A percentile compares a stretch with the other conserved stretches of the same genome.
Evolutionary conservation across 345 rosid genomes (phyloP).

Genomic region (Kernera saxatilis): DNA sequence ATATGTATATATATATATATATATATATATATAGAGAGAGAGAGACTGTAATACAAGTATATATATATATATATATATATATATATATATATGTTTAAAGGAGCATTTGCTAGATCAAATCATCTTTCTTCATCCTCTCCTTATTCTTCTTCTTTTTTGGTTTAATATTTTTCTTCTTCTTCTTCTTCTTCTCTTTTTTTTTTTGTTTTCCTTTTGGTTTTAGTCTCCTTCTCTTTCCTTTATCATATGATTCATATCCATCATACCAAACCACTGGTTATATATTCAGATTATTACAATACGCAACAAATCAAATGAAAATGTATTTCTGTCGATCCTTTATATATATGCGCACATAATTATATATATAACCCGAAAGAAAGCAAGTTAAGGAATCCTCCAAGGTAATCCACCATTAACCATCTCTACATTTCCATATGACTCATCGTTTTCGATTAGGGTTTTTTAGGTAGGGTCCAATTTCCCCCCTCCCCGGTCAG

Average conservation of each 20-base stretch:
- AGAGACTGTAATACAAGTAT: not conserved
- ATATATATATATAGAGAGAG: not conserved
- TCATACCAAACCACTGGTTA: not conserved
- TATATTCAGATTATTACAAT: not conserved
- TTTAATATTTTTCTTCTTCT: not conserved
- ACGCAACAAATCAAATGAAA: not conserved
- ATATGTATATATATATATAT: not conserved
- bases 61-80: not conserved
- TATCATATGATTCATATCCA: not conserved
- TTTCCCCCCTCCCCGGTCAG: not conserved
- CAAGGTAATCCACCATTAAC: constrained; percentile 13
- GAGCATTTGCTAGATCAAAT: constrained; percentile 6
- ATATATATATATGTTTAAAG: not conserved
- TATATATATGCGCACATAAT: not conserved
- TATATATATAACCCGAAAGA: not conserved
- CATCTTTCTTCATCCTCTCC: constrained; percentile 6
- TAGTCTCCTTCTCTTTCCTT: not conserved
- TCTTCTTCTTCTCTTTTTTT: not conserved
- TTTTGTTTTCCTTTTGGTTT: not conserved
- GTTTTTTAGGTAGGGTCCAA: not conserved
- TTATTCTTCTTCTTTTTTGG: not conserved
- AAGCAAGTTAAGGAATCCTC: constrained; percentile 2
- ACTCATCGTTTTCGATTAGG: not conserved
- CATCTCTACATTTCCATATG: constrained; percentile 4
- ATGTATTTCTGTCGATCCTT: not conserved